Evolutionary conservation across 2,329 filamentous ascomycete genomes (phyloP).

Genomic region (Peltaster fructicola): DNA sequence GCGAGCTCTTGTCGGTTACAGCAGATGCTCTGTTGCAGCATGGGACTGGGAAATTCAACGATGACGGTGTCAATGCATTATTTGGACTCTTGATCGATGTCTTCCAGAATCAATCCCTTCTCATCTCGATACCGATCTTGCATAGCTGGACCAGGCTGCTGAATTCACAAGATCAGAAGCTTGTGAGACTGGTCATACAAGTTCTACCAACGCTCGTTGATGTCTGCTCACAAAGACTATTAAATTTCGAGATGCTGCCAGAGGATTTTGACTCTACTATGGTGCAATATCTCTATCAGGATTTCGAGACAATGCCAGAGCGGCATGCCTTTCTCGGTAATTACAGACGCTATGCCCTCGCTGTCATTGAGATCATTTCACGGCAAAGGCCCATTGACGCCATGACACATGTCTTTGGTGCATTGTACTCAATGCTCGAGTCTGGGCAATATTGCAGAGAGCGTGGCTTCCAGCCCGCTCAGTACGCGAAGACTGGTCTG

Average conservation of each 20-base stretch:
- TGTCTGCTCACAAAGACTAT: constrained; percentile 62
- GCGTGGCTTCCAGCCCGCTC: constrained; percentile 39
- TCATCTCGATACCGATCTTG: constrained; percentile 82
- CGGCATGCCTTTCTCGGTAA: constrained; percentile 90
- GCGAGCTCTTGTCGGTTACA: constrained; percentile 78
- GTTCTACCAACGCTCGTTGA: constrained; percentile 64
- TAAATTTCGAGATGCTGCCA: constrained; percentile 75
- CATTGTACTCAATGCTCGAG: constrained; percentile 56
- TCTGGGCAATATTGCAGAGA: constrained; percentile 53
- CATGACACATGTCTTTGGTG: constrained; percentile 67
- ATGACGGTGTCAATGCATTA: constrained; percentile 54
- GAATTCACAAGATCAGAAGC: constrained; percentile 50
- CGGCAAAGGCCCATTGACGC: constrained; percentile 68
- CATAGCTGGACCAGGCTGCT: constrained; percentile 79
- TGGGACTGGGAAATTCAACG: constrained; percentile 43
- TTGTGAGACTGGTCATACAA: constrained; percentile 39
- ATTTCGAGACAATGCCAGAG: constrained; percentile 88
- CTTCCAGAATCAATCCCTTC: constrained; percentile 68
- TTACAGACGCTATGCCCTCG: constrained; percentile 76
- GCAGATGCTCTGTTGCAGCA: constrained; percentile 72
- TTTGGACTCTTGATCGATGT: constrained; percentile 64
- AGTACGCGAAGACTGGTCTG: constrained; percentile 47
- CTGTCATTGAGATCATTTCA: constrained; percentile 75
- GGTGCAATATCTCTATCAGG: constrained; percentile 68
- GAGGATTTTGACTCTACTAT: constrained; percentile 67